A percentile compares a stretch with the other conserved stretches of the same genome.
Evolutionary conservation across 768 basidiomycete species (phyloP).

Genomic region (Hericium rajendrae): DNA sequence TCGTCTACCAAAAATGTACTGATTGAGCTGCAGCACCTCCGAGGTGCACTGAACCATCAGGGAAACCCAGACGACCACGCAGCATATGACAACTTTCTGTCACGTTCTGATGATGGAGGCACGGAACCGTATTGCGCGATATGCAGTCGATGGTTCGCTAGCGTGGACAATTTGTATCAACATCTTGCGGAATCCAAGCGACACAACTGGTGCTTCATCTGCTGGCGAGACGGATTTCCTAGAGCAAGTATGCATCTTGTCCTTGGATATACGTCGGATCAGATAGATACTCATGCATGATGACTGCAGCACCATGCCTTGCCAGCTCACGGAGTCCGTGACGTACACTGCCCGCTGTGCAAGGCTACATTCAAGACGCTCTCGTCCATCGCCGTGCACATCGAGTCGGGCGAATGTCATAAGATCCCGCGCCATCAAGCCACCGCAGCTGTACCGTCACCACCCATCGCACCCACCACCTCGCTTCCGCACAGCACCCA

Average conservation of each 20-base stretch:
- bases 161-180: neutral
- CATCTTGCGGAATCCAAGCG: neutral
- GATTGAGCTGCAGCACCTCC: neutral
- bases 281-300: neutral
- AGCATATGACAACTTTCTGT: neutral
- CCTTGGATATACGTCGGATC: neutral
- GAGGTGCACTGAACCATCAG: neutral
- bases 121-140: neutral
- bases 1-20: neutral
- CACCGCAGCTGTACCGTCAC: constrained; percentile 23
- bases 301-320: neutral
- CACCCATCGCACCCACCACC: constrained; percentile 27
- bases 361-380: constrained; percentile 23
- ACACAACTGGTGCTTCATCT: neutral
- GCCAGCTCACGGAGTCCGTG: constrained; percentile 17
- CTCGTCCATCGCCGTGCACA: constrained; percentile 29
- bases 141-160: neutral
- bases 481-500: constrained; percentile 24
- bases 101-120: neutral
- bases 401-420: constrained; percentile 28
- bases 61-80: neutral
- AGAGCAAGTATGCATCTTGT: neutral
- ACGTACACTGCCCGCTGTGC: constrained; percentile 27
- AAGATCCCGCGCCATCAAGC: constrained; percentile 28
- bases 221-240: neutral